phyloP scores from a whole-genome alignment of 2,329 filamentous ascomycete species.

The Ascochyta fabae region DNA sequence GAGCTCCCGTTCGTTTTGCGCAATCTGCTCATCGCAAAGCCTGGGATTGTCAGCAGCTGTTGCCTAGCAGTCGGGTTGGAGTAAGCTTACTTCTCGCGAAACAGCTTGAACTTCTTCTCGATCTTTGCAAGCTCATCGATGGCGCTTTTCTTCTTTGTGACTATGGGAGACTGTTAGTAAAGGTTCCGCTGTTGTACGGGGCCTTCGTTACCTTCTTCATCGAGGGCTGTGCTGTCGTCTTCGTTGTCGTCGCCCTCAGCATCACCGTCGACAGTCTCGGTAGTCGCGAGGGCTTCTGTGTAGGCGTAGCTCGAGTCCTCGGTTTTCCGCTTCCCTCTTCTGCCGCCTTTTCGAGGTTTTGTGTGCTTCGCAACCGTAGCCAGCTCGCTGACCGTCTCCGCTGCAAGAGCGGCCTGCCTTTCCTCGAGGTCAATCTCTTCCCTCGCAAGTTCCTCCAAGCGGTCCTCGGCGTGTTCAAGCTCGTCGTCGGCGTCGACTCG shows the following conservation, averaged over 20 bases:
- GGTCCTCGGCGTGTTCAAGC: slow-evolving; percentile 56
- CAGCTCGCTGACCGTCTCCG: slow-evolving; percentile 41
- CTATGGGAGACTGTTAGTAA: slow-evolving; percentile 51
- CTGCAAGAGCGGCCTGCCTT: slow-evolving; percentile 42
- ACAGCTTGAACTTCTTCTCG: slow-evolving; percentile 85
- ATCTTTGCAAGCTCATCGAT: slow-evolving; percentile 80
- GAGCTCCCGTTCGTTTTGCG: slow-evolving; percentile 75
- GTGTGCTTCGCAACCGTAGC: slow-evolving; percentile 46
- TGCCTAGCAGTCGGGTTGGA: neutral
- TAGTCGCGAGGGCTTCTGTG: slow-evolving; percentile 58
- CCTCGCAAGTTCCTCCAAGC: slow-evolving; percentile 39
- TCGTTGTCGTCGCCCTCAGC: slow-evolving; percentile 57
- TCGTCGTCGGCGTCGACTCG: slow-evolving; percentile 55
- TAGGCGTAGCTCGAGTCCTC: slow-evolving; percentile 36
- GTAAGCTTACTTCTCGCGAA: slow-evolving; percentile 73
- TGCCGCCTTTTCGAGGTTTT: slow-evolving; percentile 47
- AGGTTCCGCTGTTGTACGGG: neutral
- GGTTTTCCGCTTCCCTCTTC: slow-evolving; percentile 62
- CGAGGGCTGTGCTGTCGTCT: slow-evolving; percentile 44
- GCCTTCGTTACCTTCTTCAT: slow-evolving; percentile 47
- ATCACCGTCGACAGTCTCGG: slow-evolving; percentile 67
- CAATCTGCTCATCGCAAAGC: slow-evolving; percentile 86
- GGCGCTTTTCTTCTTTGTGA: slow-evolving; percentile 78
- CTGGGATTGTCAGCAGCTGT: slow-evolving; percentile 55
- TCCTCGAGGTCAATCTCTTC: slow-evolving; percentile 45